Conservation (phyloP, 805 yeast species). For the Ogataea chonburiensis region DNA sequence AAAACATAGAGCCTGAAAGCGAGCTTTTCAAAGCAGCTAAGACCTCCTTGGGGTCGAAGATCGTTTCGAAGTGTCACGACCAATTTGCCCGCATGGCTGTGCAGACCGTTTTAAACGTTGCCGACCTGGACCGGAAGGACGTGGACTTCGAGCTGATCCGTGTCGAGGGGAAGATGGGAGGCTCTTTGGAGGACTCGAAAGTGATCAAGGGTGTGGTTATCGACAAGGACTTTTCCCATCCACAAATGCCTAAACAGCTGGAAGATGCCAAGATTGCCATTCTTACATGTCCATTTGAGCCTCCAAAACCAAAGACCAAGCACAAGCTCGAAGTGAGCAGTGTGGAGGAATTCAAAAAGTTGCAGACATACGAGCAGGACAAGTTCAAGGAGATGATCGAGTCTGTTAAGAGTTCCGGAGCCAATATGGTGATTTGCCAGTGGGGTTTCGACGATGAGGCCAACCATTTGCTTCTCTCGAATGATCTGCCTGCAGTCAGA, state of each 20-base stretch:
- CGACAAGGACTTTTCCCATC: conserved; percentile 97
- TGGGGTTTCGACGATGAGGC: conserved; percentile 99
- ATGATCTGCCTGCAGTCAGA: conserved; percentile 91
- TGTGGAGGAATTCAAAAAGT: conserved; percentile 89
- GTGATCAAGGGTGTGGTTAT: conserved; percentile 88
- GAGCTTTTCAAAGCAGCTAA: conserved; percentile 86
- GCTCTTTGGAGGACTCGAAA: conserved; percentile 80
- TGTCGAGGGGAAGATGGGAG: conserved; percentile 95
- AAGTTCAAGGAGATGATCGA: conserved; percentile 90
- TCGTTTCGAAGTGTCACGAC: conserved; percentile 91
- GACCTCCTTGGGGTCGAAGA: conserved; percentile 92
- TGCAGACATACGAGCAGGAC: conserved; percentile 89
- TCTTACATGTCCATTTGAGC: conserved; percentile 97
- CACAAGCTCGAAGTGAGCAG: conserved; percentile 90
- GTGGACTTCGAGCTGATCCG: conserved; percentile 96
- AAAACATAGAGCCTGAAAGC: conserved; percentile 36
- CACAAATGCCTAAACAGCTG: conserved; percentile 90
- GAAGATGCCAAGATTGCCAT: conserved; percentile 87
- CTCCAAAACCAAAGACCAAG: conserved; percentile 98
- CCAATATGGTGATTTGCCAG: conserved; percentile 95
- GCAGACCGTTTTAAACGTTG: conserved; percentile 89
- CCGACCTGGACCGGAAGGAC: conserved; percentile 87
- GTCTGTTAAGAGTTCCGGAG: conserved; percentile 83
- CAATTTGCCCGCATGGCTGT: conserved; percentile 97
- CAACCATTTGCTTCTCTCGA: conserved; percentile 83